Base-by-base conservation (phyloP, 257 asterid genomes). In the Pogostemon cablin region DNA sequence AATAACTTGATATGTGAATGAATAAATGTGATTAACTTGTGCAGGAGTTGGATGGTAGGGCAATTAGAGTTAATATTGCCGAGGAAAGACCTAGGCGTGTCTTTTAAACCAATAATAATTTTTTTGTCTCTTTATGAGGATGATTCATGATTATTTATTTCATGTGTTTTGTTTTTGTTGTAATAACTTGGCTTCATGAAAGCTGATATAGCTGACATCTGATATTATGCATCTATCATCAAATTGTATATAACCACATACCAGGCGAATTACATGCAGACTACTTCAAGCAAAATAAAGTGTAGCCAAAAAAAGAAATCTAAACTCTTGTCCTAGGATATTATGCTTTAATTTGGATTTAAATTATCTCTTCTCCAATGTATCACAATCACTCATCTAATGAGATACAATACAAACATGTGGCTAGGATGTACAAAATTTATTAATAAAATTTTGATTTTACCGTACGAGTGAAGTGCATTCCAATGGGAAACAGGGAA, bases 11-110 rank as follows among this genome's bases (percentile, higher is more conserved):
- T 25, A 25, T 25, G 32, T 25, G 32, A 25, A 25, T 25, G 32
- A 25, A 25, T 25, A 25, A 25, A 25, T 25, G 32, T 25, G 44
- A 0, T 77, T 42, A 35, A 15, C 49, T n/a, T 60, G 63, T 81
- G 77, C 93, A 90, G 97, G 76, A 73, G 81, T 54, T 90, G 82
- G 96, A 85, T 4, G 97, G 96, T 34, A 80, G 97, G 68, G 73
- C 90, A 0, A 84, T 90, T 67, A 84, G 90, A 59, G 97, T 90
- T 54, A 90, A 81, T 77, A 90, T 82, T 77, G 97, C 97, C 0
- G 90, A 85, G 80, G 89, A 82, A 75, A 82, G 83, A 56, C 90
- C 96, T 8, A 75, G 87, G 60, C 93, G 93, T 39, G 55, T 42
- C n/a, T 85, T 81, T 66, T 81, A 75, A 75, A 54, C 63, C 55